A percentile compares a stretch with the other conserved stretches of the same genome.
phyloP scores from a whole-genome alignment of 176 grass and related monocot genomes.

The Oryza punctata region DNA sequence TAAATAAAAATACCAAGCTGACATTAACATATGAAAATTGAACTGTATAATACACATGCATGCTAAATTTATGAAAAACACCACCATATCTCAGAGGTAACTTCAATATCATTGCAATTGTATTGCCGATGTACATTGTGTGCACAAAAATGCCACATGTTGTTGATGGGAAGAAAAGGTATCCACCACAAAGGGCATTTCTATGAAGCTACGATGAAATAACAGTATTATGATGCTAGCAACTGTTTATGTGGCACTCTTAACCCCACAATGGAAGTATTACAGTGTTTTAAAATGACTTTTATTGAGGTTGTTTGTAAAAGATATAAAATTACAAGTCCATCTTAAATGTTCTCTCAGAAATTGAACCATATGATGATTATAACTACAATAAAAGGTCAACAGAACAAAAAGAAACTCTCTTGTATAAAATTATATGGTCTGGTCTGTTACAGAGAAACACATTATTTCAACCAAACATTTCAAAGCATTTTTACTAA shows the following conservation, averaged over 20 bases:
- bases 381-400: neutral
- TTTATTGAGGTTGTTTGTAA: neutral
- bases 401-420: neutral
- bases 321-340: neutral
- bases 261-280: neutral
- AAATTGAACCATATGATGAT: neutral
- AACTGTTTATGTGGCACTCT: neutral
- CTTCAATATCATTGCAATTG: neutral
- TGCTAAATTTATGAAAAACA: neutral
- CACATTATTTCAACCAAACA: neutral
- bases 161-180: neutral
- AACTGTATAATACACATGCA: neutral
- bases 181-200: neutral
- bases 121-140: neutral
- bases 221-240: neutral
- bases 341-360: neutral
- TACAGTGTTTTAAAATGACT: neutral
- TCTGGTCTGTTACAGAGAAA: neutral
- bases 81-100: neutral
- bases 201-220: neutral
- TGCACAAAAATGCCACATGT: neutral
- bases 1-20: neutral
- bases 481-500: neutral
- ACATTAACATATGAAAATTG: neutral
- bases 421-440: neutral